These are phyloP conservation scores for Penicillium sp. DNA, from an alignment of 2,329 filamentous ascomycete genomes.

Conservation along the genomic window DNA sequence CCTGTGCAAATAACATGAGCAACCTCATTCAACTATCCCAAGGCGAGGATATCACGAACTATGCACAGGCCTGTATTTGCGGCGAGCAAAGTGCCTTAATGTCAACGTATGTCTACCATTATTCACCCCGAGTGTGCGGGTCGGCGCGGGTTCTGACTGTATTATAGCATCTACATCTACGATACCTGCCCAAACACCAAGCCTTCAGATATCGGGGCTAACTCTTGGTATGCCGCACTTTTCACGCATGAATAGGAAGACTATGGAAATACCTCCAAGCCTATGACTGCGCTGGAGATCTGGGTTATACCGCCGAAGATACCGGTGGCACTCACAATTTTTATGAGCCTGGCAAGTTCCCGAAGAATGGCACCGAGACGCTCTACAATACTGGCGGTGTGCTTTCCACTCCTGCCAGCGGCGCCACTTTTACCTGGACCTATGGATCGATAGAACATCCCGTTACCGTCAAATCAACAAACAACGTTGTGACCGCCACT, in stretches of 20 bases:
- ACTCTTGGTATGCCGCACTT: not conserved
- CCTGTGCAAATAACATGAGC: slow-evolving; percentile 15
- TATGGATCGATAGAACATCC: slow-evolving; percentile 1
- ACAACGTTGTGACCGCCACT: slow-evolving; percentile 4
- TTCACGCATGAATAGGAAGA: slow-evolving; percentile 14
- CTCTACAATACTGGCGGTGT: slow-evolving; percentile 13
- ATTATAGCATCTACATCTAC: slow-evolving; percentile 18
- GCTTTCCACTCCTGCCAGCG: slow-evolving; percentile 20
- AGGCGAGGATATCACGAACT: slow-evolving; percentile 3
- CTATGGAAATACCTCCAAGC: slow-evolving; percentile 14
- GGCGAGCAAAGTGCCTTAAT: slow-evolving; percentile 21
- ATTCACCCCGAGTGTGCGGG: not conserved
- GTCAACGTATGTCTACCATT: slow-evolving; percentile 15
- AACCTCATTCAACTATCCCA: slow-evolving; percentile 5
- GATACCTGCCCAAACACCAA: slow-evolving; percentile 20
- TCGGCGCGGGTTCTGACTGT: not conserved
- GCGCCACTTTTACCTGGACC: slow-evolving; percentile 20
- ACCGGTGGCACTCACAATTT: slow-evolving; percentile 15
- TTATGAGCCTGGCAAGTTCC: slow-evolving; percentile 13
- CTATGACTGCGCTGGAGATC: slow-evolving; percentile 18
- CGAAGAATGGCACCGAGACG: slow-evolving; percentile 20
- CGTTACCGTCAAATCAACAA: slow-evolving; percentile 13
- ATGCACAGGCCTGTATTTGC: slow-evolving; percentile 16
- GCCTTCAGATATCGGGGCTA: slow-evolving; percentile 11
- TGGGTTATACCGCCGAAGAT: slow-evolving; percentile 15